Conservation (phyloP, 192 early-diverging fungal species). For the Rhizophlyctis rosea region DNA sequence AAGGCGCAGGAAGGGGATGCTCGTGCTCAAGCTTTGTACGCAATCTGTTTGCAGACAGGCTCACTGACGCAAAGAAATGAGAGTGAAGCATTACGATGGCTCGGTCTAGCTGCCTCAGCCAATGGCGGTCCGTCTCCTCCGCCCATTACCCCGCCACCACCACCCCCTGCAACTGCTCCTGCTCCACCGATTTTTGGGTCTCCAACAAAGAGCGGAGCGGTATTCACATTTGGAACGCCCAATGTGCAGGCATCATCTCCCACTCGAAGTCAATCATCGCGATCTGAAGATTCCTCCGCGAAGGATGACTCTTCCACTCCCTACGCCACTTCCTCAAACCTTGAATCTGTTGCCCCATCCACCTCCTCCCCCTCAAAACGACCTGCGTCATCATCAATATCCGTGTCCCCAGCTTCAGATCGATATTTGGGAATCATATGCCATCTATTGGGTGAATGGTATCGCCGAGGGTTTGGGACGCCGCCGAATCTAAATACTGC, state of each 20-base stretch:
- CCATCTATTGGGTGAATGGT: slow-evolving; percentile 31
- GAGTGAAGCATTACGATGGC: background rate
- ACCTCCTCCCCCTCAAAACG: background rate
- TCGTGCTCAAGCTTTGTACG: background rate
- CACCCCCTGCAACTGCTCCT: too few relatives aligned
- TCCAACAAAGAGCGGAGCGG: background rate
- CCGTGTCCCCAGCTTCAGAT: background rate
- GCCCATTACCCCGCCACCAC: too few relatives aligned
- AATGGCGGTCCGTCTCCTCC: background rate
- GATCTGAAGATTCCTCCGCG: too few relatives aligned
- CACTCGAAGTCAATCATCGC: too few relatives aligned
- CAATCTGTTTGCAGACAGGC: slow-evolving; percentile 1
- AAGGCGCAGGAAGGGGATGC: background rate
- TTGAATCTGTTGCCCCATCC: background rate
- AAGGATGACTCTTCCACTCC: too few relatives aligned
- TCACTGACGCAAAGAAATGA: background rate
- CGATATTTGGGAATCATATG: background rate
- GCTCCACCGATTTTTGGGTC: background rate
- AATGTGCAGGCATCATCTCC: background rate
- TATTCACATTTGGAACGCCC: background rate
- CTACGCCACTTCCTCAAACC: background rate
- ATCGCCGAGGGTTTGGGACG: slow-evolving; percentile 28
- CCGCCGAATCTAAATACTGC: slow-evolving; percentile 23
- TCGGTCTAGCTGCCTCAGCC: background rate
- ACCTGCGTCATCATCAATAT: background rate